Percentiles rank a stretch among this genome's conserved stretches.
Evolutionary conservation across 2,329 filamentous ascomycete species (phyloP).

Genomic region (Stagonosporopsis cucurbitacearum): DNA sequence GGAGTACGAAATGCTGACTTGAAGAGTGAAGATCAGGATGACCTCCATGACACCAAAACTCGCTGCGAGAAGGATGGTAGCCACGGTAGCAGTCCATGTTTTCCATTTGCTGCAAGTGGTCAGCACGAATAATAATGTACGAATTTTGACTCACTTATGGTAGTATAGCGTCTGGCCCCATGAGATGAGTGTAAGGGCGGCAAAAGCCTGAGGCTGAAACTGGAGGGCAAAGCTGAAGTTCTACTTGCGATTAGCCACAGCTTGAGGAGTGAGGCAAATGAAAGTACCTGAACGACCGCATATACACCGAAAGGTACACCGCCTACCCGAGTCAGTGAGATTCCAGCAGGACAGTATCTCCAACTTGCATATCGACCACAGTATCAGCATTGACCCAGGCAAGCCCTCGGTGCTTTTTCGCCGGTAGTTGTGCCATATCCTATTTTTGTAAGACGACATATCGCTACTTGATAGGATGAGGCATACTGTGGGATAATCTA

Average conservation of each 20-base stretch:
- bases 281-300: slow-evolving; percentile 56
- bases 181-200: slow-evolving; percentile 56
- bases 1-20: slow-evolving; percentile 48
- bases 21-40: slow-evolving; percentile 63
- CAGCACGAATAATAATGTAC: not conserved
- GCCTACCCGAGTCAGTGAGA: slow-evolving; percentile 28
- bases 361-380: slow-evolving; percentile 64
- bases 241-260: slow-evolving; percentile 39
- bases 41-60: slow-evolving; percentile 62
- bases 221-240: slow-evolving; percentile 63
- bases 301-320: slow-evolving; percentile 60
- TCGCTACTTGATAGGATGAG: too few relatives aligned
- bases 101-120: slow-evolving; percentile 52
- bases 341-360: not conserved
- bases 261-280: not conserved
- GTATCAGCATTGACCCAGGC: slow-evolving; percentile 66
- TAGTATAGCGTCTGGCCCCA: slow-evolving; percentile 63
- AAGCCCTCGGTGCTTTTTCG: slow-evolving; percentile 67
- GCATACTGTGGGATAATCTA: slow-evolving; percentile 47
- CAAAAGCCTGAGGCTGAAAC: slow-evolving; percentile 62
- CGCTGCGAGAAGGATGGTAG: slow-evolving; percentile 51
- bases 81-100: slow-evolving; percentile 54
- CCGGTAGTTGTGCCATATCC: slow-evolving; percentile 68
- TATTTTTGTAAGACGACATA: slow-evolving; percentile 11
- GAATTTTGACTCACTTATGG: slow-evolving; percentile 47